These are phyloP conservation scores for Corymbia calophylla DNA, from an alignment of 441 rosid species.

Conservation along the genomic window DNA sequence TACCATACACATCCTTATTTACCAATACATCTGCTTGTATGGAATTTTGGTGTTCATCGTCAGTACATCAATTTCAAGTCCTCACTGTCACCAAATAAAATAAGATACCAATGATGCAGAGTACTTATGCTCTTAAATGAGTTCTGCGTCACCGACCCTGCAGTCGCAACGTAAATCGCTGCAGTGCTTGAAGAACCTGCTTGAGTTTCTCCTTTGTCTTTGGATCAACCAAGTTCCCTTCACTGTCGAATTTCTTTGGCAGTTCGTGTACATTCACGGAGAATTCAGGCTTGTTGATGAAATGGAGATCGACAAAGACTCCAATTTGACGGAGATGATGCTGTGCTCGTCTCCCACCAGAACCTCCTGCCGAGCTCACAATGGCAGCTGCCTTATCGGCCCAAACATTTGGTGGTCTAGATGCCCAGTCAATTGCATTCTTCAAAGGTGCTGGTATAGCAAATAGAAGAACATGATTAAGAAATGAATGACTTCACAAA, in stretches of 20 bases:
- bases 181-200: slow-evolving; percentile 43
- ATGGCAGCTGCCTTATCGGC: slow-evolving; percentile 73
- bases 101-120: not conserved
- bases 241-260: slow-evolving; percentile 56
- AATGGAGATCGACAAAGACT: slow-evolving; percentile 67
- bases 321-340: slow-evolving; percentile 77
- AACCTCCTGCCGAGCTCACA: slow-evolving; percentile 52
- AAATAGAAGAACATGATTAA: not conserved
- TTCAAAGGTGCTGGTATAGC: slow-evolving; percentile 43
- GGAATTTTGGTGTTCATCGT: not conserved
- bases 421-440: slow-evolving; percentile 85
- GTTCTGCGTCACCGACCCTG: not conserved
- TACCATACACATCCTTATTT: not conserved
- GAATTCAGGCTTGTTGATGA: slow-evolving; percentile 77
- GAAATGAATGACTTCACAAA: not conserved
- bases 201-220: slow-evolving; percentile 31
- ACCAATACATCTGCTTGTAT: not conserved
- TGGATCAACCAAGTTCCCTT: slow-evolving; percentile 54
- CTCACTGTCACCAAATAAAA: not conserved
- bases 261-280: slow-evolving; percentile 48
- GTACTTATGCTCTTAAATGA: not conserved
- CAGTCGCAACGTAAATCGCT: slow-evolving; percentile 41
- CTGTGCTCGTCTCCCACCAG: slow-evolving; percentile 51
- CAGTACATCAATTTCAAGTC: not conserved
- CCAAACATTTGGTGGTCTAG: slow-evolving; percentile 71